Conservation (phyloP, 2,329 filamentous ascomycete genomes). For the Paecilomyces sp. region DNA sequence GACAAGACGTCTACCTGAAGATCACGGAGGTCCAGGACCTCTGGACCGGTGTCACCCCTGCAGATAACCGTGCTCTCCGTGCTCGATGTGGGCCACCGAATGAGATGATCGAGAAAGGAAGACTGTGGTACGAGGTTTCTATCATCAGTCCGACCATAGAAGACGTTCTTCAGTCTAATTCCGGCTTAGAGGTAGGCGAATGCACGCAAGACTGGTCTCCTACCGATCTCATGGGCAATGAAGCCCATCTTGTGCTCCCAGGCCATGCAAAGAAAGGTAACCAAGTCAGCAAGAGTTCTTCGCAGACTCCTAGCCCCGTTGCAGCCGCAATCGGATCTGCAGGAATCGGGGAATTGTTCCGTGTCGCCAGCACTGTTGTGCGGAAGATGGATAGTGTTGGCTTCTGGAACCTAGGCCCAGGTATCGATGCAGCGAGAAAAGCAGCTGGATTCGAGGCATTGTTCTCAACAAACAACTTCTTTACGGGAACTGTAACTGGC, state of each 20-base stretch:
- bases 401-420: constrained; percentile 15
- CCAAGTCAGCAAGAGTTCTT: not conserved
- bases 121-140: constrained; percentile 34
- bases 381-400: constrained; percentile 32
- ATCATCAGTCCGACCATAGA: constrained; percentile 30
- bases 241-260: constrained; percentile 10
- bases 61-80: constrained; percentile 18
- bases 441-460: not conserved
- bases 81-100: constrained; percentile 16
- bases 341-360: constrained; percentile 21
- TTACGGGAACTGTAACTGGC: not conserved
- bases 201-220: constrained; percentile 22
- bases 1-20: constrained; percentile 23
- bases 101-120: constrained; percentile 24
- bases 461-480: not conserved
- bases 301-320: constrained; percentile 8
- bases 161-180: constrained; percentile 23
- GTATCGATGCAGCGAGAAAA: not conserved
- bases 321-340: constrained; percentile 17
- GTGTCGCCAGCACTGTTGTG: constrained; percentile 24
- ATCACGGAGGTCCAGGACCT: constrained; percentile 34
- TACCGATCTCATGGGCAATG: constrained; percentile 20
- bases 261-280: not conserved
- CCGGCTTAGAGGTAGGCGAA: constrained; percentile 25
- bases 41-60: constrained; percentile 12